Evolutionary conservation across 371 early-diverging fungal genomes (phyloP).

Genomic region (Mucor circinelloides): DNA sequence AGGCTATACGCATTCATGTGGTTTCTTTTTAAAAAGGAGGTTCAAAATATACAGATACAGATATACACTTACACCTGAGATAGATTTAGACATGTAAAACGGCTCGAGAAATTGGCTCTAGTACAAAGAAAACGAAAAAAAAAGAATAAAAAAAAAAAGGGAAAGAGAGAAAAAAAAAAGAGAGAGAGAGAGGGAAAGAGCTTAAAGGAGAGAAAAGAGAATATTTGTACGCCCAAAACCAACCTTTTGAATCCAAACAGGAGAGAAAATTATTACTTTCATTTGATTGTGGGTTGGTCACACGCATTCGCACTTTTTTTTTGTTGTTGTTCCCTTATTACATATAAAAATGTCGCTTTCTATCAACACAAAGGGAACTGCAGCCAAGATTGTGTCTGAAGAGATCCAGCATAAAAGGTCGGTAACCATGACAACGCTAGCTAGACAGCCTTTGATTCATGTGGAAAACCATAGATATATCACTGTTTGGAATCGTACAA

Average conservation of each 20-base stretch:
- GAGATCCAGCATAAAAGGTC: conserved; percentile 45
- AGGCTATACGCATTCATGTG: not conserved
- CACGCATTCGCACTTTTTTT: conserved; percentile 4
- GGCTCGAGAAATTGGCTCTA: not conserved
- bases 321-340: not conserved
- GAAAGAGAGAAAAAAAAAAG: not conserved
- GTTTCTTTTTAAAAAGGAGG: not conserved
- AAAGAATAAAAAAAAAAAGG: not conserved
- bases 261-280: not conserved
- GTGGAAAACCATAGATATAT: conserved; percentile 34
- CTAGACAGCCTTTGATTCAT: not conserved
- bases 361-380: conserved; percentile 49
- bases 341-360: conserved; percentile 18
- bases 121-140: not conserved
- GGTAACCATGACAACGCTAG: not conserved
- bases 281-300: conserved; percentile 3
- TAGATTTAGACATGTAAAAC: not conserved
- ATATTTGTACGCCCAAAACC: conserved; percentile 3
- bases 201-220: not conserved
- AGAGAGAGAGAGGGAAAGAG: not conserved
- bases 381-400: conserved; percentile 41
- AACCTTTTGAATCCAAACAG: conserved; percentile 1
- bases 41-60: not conserved
- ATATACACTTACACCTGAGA: not conserved
- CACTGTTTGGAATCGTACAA: conserved; percentile 60